Evolutionary conservation across 495 filamentous ascomycete species (phyloP), one percentile per base, ranked within the genome.

Genomic region (Hypomontagnella monticulosa): DNA sequence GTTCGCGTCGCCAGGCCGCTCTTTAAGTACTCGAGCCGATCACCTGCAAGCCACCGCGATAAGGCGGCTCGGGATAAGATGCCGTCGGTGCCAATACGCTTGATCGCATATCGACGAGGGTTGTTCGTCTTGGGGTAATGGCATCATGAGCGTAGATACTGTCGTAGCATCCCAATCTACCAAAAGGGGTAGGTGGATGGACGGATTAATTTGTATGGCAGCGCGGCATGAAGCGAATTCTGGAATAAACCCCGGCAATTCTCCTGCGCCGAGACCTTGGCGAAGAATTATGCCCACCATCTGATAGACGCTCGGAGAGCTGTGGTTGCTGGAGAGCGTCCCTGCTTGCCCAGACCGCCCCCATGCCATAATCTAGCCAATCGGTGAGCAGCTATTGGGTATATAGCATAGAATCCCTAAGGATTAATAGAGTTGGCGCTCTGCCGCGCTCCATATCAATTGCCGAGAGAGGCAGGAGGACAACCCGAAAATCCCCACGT

Each of bases 91-190:
- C 55, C 40, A 61, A 57, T 57, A 61, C 50, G 34, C 11, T 30
- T 14, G 49, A 51, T 49, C 55, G 46, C 56, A 55, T 69, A 63
- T 57, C 55, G 66, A 61, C 60, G 55, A 61, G 66, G 66, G 51
- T 27, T 61, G 43, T 23, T 44, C 9, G 42, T n/a, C 27, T 37
- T 57, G 54, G 59, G 49, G 49, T 36, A 55, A 68, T 64, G 55
- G 66, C 66, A 69, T 69, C 66, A 69, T 61, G 60, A 52, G 56
- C 55, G 60, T 69, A 69, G 66, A 69, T 69, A 69, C 66, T 69
- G 66, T 69, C 66, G 66, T 69, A 56, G 60, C 33, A 69, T 69
- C 55, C 23, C 60, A 69, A 69, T 69, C 60, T 69, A 64, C 66
- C 66, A 1, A 64, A 69, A 69, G 41, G 12, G 60, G 66, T 69